phyloP scores from a whole-genome alignment of 306 rosid species.

The Albizia julibrissin region DNA sequence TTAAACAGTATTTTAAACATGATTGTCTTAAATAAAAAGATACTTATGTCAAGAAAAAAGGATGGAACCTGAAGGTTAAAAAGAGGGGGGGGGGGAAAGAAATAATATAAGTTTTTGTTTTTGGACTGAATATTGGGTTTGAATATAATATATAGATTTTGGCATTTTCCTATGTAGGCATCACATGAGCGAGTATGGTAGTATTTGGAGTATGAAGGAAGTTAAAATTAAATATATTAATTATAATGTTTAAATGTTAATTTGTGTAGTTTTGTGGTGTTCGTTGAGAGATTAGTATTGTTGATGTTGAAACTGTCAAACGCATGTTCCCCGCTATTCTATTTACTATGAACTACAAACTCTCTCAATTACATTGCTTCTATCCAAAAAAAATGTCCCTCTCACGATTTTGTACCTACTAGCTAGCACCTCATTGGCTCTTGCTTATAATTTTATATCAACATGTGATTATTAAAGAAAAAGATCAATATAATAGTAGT shows the following conservation, averaged over 20 bases:
- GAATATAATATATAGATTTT: too few species aligned
- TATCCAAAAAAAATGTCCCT: neutral
- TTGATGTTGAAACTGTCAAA: conserved; percentile 43
- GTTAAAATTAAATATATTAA: conserved; percentile 21
- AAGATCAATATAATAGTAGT: neutral
- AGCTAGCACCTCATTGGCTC: neutral
- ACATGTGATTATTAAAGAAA: neutral
- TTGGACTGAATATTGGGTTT: too few species aligned
- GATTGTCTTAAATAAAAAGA: too few species aligned
- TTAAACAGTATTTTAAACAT: too few species aligned
- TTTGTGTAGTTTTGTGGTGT: conserved; percentile 36
- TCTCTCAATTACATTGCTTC: neutral
- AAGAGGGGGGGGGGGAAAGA: too few species aligned
- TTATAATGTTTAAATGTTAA: conserved; percentile 35
- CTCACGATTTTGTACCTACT: neutral
- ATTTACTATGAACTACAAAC: neutral
- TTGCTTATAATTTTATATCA: neutral
- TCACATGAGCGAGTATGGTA: conserved; percentile 40
- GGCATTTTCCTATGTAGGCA: conserved; percentile 23
- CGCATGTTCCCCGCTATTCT: conserved; percentile 45
- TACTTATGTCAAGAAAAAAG: too few species aligned
- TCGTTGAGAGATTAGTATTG: conserved; percentile 35
- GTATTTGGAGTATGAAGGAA: conserved; percentile 31
- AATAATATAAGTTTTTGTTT: too few species aligned
- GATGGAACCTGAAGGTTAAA: too few species aligned